Base-by-base conservation (phyloP, 495 filamentous ascomycete genomes). In the Schizothecium vesticola region DNA sequence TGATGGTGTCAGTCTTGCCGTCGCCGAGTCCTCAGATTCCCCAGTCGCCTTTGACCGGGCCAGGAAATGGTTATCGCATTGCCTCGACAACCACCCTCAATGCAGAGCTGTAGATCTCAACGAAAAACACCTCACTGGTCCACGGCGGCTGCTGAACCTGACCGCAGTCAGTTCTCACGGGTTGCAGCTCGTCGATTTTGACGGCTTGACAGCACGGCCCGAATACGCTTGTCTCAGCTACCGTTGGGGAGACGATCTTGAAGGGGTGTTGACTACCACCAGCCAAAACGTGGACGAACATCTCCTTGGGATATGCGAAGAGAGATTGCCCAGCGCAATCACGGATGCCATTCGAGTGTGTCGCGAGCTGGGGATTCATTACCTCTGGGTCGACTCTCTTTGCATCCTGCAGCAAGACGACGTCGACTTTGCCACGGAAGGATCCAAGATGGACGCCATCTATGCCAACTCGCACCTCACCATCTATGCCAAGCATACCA, bases 341-440 rank as follows among this genome's bases (percentile, higher is more conserved):
- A 10, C 0, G 5, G 66, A 67, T 23, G 66, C 66, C 60, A 57
- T 67, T 21, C 11, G 24, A n/a, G 66, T 67, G 3, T 55, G 13
- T 8, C 22, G 23, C 26, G 33, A 29, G 26, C 28, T 67, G 11
- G 59, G 59, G 3, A 25, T 67, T 0, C 5, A 31, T 0, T 62
- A 67, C 59, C 36, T 67, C 16, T 67, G 65, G 65, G 57, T 67
- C 7, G 65, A 67, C 24, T 33, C 65, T 16, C 57, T 67, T 21
- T 67, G 63, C 26, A 79, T 78, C 56, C 28, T 77, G 31, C 77
- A 79, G 72, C 73, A 74, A 65, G 62, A 73, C 68, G 63, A 66
- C 9, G 69, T 73, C 31, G 76, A 79, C 59, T 78, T 69, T 31
- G 68, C 59, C 22, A 57, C 58, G 16, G 70, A 79, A 56, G 71